Percentiles rank a stretch among this genome's conserved stretches.
phyloP scores from a whole-genome alignment of 306 rosid species.

The Pyrus pyrifolia region DNA sequence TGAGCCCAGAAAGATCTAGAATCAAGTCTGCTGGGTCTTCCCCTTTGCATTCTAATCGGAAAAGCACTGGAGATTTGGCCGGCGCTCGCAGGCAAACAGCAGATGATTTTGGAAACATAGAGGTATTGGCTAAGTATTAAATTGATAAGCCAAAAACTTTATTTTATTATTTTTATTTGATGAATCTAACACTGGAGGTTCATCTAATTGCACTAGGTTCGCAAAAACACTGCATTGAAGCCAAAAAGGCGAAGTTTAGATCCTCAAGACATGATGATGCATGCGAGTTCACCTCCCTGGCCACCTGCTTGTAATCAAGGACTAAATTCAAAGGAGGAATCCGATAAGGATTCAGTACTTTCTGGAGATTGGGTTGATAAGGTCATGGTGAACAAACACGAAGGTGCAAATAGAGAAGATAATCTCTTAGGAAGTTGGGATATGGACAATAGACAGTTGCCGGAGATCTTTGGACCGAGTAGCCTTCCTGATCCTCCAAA shows the following conservation, averaged over 20 bases:
- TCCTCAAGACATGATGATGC: constrained; percentile 44
- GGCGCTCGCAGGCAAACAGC: constrained; percentile 33
- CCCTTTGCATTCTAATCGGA: constrained; percentile 38
- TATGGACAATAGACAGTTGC: constrained; percentile 33
- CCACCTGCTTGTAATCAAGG: constrained; percentile 14
- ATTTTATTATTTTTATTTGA: background rate
- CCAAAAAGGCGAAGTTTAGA: constrained; percentile 69
- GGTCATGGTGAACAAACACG: constrained; percentile 42
- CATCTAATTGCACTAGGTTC: constrained; percentile 21
- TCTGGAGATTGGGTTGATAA: constrained; percentile 54
- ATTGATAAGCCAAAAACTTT: background rate
- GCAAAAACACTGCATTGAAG: constrained; percentile 25
- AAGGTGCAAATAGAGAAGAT: constrained; percentile 42
- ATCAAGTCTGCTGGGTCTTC: constrained; percentile 48
- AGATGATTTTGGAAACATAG: constrained; percentile 48
- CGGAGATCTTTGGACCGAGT: constrained; percentile 39
- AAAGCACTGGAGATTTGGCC: constrained; percentile 27
- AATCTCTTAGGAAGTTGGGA: constrained; percentile 59
- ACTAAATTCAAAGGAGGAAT: constrained; percentile 38
- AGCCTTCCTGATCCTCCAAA: constrained; percentile 37
- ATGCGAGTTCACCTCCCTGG: constrained; percentile 41
- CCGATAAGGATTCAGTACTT: constrained; percentile 39
- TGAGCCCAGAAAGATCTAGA: constrained; percentile 39
- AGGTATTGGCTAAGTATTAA: constrained; percentile 29
- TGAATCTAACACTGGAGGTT: background rate